Evolutionary conservation across 352 stramenopile genomes (phyloP), one percentile per base, ranked within the genome.

Genomic region (Phytophthora ramorum): DNA sequence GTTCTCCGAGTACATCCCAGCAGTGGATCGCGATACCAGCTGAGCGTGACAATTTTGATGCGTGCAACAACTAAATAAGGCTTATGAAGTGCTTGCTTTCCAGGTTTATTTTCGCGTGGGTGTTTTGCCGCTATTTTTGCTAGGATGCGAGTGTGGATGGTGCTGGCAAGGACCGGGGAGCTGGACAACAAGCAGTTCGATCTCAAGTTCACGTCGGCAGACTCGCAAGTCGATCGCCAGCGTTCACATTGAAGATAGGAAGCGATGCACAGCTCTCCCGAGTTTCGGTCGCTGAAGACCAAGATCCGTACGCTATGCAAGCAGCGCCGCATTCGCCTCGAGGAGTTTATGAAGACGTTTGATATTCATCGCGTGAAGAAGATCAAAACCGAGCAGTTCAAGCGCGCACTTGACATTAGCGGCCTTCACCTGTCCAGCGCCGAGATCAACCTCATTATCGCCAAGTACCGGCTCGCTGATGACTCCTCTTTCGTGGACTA

Each of bases 301-400:
- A 92, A 92, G 69, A 78, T 93, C 41, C 84, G 85, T 22, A 62
- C 83, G 48, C 61, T 92, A 55, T 96, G 87, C 69, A 96, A 92
- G 71, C 84, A 96, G 60, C 82, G 83, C 14, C 84, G 87, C 26
- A 90, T 93, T 59, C 87, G 85, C 1, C 56, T 96, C 4, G 87
- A 96, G 69, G 85, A 94, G 63, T 95, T 95, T 43, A 95, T 95
- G 87, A 93, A 91, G 52, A 95, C 87, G 12, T 95, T 95, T 46
- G 87, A 95, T 69, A 60, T 89, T 16, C 87, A 95, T 57, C 79
- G 85, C 63, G 83, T 92, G 9, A 94, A 96, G 76, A 92, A 91
- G 45, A 93, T 96, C 58, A 83, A 82, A 48, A 64, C 79, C 0
- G 85, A 94, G 48, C 87, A 94, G 68, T 96, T 94, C 66, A 89